Conservation (phyloP, 345 rosid species). For the Eucalyptus viminalis region DNA sequence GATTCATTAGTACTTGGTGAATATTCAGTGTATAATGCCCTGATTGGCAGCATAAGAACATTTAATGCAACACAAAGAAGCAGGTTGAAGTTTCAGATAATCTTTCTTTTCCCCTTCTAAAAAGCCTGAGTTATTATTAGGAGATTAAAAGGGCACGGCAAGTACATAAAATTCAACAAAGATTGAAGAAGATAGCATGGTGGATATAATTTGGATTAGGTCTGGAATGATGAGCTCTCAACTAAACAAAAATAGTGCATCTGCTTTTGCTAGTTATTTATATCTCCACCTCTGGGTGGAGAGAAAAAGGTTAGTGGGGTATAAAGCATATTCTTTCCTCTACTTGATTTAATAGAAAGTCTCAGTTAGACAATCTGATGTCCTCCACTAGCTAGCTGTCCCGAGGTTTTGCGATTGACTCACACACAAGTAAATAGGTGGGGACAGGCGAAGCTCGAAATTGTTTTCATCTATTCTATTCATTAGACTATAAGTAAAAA, state of each 20-base stretch:
- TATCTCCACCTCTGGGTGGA: background rate
- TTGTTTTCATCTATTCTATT: background rate
- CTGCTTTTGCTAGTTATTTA: background rate
- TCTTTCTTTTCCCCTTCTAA: background rate
- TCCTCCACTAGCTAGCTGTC: background rate
- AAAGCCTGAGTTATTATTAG: background rate
- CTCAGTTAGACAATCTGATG: background rate
- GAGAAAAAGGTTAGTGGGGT: background rate
- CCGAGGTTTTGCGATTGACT: background rate
- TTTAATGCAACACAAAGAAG: background rate
- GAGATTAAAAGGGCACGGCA: background rate
- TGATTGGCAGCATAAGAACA: background rate
- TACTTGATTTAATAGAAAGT: background rate
- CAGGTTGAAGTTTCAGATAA: background rate
- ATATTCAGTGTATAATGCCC: background rate
- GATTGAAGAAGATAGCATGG: background rate
- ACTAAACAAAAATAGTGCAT: background rate
- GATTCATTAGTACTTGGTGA: background rate
- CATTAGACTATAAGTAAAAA: background rate
- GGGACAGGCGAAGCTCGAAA: background rate
- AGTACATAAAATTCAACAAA: background rate
- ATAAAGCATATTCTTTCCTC: background rate
- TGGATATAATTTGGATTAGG: background rate
- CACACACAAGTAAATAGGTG: background rate
- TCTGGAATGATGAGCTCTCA: background rate